phyloP scores from a whole-genome alignment of 1,284 basidiomycete species.

The Rhodotorula sp. region DNA sequence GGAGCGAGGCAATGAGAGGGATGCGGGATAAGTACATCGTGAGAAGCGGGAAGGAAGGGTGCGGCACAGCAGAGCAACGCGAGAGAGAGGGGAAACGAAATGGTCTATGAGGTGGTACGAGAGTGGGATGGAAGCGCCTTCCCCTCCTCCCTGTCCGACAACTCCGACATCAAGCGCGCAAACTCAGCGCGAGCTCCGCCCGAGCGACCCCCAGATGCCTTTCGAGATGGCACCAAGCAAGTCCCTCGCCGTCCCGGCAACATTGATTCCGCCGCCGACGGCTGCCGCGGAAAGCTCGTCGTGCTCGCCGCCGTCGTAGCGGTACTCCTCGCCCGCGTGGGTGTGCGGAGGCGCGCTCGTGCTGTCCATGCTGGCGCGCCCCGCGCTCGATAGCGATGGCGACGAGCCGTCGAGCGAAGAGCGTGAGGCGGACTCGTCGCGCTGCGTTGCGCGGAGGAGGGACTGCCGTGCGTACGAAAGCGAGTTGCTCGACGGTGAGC shows the following conservation, averaged over 20 bases:
- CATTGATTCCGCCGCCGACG: slow-evolving; percentile 40
- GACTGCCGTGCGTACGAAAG: slow-evolving; percentile 33
- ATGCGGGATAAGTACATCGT: neutral
- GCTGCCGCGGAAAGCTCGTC: slow-evolving; percentile 28
- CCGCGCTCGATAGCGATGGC: slow-evolving; percentile 6
- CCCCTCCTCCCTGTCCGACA: neutral
- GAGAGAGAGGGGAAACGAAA: too few species aligned
- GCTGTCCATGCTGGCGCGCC: neutral
- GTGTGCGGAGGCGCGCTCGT: neutral
- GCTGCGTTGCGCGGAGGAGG: slow-evolving; percentile 30
- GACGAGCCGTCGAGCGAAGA: slow-evolving; percentile 10
- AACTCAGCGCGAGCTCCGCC: slow-evolving; percentile 3
- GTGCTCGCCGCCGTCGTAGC: neutral
- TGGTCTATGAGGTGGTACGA: neutral
- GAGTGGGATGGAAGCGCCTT: neutral
- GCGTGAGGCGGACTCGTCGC: slow-evolving; percentile 6
- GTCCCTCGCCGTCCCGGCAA: slow-evolving; percentile 44
- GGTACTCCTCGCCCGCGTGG: neutral
- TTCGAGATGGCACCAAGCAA: slow-evolving; percentile 43
- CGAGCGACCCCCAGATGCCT: slow-evolving; percentile 33
- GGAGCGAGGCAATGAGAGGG: neutral
- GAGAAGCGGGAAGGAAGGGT: neutral
- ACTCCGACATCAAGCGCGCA: neutral
- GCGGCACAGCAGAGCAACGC: neutral
- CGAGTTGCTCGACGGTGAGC: slow-evolving; percentile 2